Evolutionary conservation across 176 grass and related monocot species (phyloP).

Genomic region (Ampelocalamus luodianensis): DNA sequence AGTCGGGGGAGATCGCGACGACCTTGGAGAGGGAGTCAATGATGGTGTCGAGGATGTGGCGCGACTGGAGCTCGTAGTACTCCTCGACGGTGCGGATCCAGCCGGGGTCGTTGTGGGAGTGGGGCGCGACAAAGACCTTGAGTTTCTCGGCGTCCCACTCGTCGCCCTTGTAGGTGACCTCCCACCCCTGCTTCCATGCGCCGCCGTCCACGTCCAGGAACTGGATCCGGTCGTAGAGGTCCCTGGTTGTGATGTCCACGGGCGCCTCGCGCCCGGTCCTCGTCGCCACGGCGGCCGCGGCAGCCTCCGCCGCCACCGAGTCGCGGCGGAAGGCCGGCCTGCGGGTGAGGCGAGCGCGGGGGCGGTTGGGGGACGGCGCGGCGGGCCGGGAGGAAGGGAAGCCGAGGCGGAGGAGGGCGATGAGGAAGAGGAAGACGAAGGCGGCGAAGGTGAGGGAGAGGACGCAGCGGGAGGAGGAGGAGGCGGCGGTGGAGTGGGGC

Average conservation of each 20-base stretch:
- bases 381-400: slow-evolving; percentile 57
- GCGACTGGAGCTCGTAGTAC: slow-evolving; percentile 89
- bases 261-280: slow-evolving; percentile 50
- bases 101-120: slow-evolving; percentile 96
- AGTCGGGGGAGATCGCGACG: background rate
- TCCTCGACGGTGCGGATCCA: slow-evolving; percentile 96
- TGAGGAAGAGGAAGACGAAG: slow-evolving; percentile 66
- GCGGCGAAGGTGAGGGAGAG: slow-evolving; percentile 57
- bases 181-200: slow-evolving; percentile 95
- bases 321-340: slow-evolving; percentile 65
- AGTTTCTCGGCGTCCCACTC: slow-evolving; percentile 93
- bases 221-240: slow-evolving; percentile 93
- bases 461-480: slow-evolving; percentile 55
- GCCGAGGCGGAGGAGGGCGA: slow-evolving; percentile 66
- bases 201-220: slow-evolving; percentile 86
- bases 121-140: slow-evolving; percentile 95
- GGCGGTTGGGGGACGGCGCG: slow-evolving; percentile 21
- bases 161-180: slow-evolving; percentile 71
- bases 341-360: slow-evolving; percentile 56
- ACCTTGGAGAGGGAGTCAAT: slow-evolving; percentile 92
- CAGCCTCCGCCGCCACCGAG: slow-evolving; percentile 48
- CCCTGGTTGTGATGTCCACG: slow-evolving; percentile 86
- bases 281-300: slow-evolving; percentile 19
- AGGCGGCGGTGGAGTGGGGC: slow-evolving; percentile 40
- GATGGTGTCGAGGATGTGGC: slow-evolving; percentile 88